Base-by-base conservation (phyloP, 2,329 filamentous ascomycete species). In the Ceratocystis diversiconidia region DNA sequence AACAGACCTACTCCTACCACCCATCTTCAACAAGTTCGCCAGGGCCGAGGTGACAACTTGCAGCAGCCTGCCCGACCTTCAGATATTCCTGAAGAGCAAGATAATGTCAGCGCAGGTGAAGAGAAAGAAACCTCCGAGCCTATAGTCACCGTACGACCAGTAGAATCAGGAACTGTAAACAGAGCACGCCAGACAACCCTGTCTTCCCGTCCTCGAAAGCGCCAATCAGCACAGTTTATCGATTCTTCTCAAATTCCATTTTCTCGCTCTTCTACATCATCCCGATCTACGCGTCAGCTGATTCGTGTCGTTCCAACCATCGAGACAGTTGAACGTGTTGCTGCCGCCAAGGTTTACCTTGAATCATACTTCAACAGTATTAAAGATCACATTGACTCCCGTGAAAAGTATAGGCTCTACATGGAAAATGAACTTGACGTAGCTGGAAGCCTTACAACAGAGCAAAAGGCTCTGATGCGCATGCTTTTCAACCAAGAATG, bases 341-440 rank as follows among this genome's bases (percentile, higher is more conserved):
- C 90, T 0, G 87, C 89, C 0, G 87, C 90, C 55, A 96, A 95
- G 73, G 84, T 95, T 22, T 95, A 85, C 70, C 80, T 97, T 8
- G 94, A 97, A 74, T 90, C 85, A 0, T 84, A 92, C 71, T 96
- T 89, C 76, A 87, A 92, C 70, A 78, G 84, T n/a, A 73, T 90
- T 6, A 77, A 90, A 1, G 78, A 78, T 30, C 76, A 77, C 2
- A 76, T 79, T 1, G 70, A 72, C 8, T 60, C 71, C 8, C 73
- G 76, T 3, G 69, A 65, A n/a, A 64, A 70, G 50, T 72, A 75
- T 10, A 70, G 69, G 2, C 73, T 74, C 65, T 73, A 73, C 52
- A 71, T 77, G 15, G 75, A 77, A 66, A 70, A 73, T 5, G 80
- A 84, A 32, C 77, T 96, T 8, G 81, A 82, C 68, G 76, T 78